Evolutionary conservation across 805 yeast species (phyloP), one percentile per base, ranked within the genome.

Genomic region (Yueomyces sp.): DNA sequence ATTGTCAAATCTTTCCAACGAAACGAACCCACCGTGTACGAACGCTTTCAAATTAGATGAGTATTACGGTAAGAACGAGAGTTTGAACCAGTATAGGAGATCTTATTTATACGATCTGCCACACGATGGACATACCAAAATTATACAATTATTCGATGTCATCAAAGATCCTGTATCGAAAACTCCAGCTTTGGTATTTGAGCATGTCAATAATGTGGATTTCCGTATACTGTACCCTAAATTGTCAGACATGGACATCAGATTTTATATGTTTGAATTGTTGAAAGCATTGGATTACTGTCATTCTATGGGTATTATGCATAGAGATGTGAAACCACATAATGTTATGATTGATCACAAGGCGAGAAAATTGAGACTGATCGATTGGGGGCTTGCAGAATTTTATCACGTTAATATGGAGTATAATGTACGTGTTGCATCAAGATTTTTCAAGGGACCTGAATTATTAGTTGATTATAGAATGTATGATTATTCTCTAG

Each of bases 321-420:
- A 88, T 59, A 72, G 96, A 59, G 96, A 88, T 63, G 95, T 88
- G 44, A 88, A 88, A 63, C 96, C 96, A 8, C 95, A 88, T 56
- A 88, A 88, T 62, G 84, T 88, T 49, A 88, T 88, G 95, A 88
- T 88, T 52, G 96, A 88, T 62, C 95, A 85, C 44, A 66, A 72
- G 47, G 73, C 70, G 48, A 77, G 67, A 61, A 77, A 74, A 55
- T 66, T 88, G 52, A 74, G 95, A 49, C 72, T 87, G 50, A 87
- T 88, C 44, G 96, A 88, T 63, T 88, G 96, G 96, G 96, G 96
- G 5, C 66, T 88, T 42, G 96, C 96, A 6, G 96, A 88, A 61
- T 87, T 85, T 59, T 87, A 87, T 57, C 96, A 88, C 59, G 78
- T 85, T 28, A 86, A 86, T 11, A 82, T 77, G 59, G 95, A 85